phyloP scores from a whole-genome alignment of 768 basidiomycete genomes.

The Tylopilus subfusipes region DNA sequence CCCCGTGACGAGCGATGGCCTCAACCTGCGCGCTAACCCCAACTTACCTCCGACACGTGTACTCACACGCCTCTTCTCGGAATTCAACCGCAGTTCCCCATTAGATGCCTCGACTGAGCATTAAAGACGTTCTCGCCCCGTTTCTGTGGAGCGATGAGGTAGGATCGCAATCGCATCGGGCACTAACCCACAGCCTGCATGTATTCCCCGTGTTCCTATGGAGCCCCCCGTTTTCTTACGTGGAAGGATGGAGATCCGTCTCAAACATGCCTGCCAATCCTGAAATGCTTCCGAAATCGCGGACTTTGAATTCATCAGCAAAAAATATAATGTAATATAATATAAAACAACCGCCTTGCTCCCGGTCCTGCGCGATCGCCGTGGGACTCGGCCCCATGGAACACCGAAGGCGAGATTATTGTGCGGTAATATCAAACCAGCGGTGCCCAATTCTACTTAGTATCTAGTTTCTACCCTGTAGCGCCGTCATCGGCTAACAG shows the following conservation, averaged over 20 bases:
- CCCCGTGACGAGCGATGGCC: not conserved
- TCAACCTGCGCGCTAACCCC: constrained; percentile 29
- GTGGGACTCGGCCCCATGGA: constrained; percentile 5
- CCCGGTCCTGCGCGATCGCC: constrained; percentile 6
- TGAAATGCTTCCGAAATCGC: constrained; percentile 27
- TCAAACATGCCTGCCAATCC: constrained; percentile 1
- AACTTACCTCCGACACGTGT: constrained; percentile 31
- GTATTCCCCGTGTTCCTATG: constrained; percentile 1
- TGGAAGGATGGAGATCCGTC: constrained; percentile 10
- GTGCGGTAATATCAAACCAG: constrained; percentile 3
- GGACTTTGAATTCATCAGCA: constrained; percentile 19
- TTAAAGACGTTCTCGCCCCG: constrained; percentile 6
- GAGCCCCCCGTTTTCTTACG: constrained; percentile 16
- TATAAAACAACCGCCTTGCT: not conserved
- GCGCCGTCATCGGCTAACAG: constrained; percentile 18
- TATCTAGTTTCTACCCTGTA: not conserved
- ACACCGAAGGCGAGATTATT: constrained; percentile 12
- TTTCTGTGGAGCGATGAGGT: constrained; percentile 13
- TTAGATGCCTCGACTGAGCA: constrained; percentile 7
- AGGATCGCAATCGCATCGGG: constrained; percentile 3
- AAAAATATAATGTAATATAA: too few relatives aligned
- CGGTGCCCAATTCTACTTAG: constrained; percentile 3
- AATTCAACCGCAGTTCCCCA: constrained; percentile 28
- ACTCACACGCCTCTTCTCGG: constrained; percentile 31
- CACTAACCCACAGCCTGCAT: constrained; percentile 3